A percentile compares a stretch with the other conserved stretches of the same genome.
Evolutionary conservation across 2,329 filamentous ascomycete genomes (phyloP).

Genomic region (Dryadomyces sulphureus): DNA sequence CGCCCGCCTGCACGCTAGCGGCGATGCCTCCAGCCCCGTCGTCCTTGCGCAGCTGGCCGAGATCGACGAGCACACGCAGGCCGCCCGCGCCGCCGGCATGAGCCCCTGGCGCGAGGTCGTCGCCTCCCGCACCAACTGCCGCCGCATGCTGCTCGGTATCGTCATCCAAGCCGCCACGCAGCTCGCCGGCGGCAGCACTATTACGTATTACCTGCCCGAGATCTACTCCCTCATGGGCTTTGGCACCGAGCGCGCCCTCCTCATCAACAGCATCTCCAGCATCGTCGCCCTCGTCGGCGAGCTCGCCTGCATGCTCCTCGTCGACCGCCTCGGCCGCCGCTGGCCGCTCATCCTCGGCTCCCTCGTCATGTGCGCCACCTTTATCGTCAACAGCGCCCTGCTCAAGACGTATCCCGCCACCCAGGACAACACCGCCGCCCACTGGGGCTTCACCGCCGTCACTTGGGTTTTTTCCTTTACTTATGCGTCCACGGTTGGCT

Average conservation of each 20-base stretch:
- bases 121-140: neutral
- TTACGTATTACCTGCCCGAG: constrained; percentile 48
- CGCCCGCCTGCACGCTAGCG: constrained; percentile 11
- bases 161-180: constrained; percentile 37
- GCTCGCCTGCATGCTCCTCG: constrained; percentile 7
- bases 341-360: constrained; percentile 13
- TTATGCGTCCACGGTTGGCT: neutral
- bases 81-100: neutral
- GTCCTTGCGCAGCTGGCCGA: constrained; percentile 3
- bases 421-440: constrained; percentile 7
- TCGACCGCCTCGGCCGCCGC: constrained; percentile 13
- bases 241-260: constrained; percentile 35
- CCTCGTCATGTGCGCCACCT: constrained; percentile 10
- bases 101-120: neutral
- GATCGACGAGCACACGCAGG: neutral
- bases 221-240: constrained; percentile 41
- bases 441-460: constrained; percentile 14
- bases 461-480: constrained; percentile 2
- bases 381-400: neutral
- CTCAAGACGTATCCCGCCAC: constrained; percentile 18
- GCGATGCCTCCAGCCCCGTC: constrained; percentile 14
- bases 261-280: constrained; percentile 38
- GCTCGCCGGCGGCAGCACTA: constrained; percentile 38
- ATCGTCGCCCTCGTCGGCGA: constrained; percentile 19
- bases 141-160: constrained; percentile 37